Conservation (phyloP, 805 yeast species). For the Candida palmyrensis region DNA sequence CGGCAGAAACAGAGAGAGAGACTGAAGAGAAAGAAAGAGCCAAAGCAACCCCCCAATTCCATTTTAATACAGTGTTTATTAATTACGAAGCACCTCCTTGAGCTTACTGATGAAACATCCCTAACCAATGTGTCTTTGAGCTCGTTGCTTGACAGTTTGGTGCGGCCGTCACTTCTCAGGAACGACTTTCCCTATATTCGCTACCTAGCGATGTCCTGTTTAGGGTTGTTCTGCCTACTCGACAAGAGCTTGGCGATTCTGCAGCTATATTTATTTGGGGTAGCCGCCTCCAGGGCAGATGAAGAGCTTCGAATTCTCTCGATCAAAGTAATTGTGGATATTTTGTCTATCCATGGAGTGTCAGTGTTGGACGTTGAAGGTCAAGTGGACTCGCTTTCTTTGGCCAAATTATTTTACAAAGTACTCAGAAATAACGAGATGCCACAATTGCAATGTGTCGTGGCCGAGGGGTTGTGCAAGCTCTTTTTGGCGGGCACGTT, state of each 20-base stretch:
- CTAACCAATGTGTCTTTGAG: slow-evolving; percentile 61
- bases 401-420: slow-evolving; percentile 67
- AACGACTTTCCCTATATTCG: slow-evolving; percentile 49
- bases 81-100: slow-evolving; percentile 65
- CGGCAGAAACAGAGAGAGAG: slow-evolving; percentile 21
- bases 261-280: slow-evolving; percentile 60
- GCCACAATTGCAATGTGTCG: slow-evolving; percentile 68
- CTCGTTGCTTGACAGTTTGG: slow-evolving; percentile 69
- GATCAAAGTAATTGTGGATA: slow-evolving; percentile 69
- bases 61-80: slow-evolving; percentile 58
- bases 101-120: slow-evolving; percentile 59
- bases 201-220: slow-evolving; percentile 63
- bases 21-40: slow-evolving; percentile 29
- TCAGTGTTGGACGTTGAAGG: slow-evolving; percentile 51
- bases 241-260: slow-evolving; percentile 59
- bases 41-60: slow-evolving; percentile 39
- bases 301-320: slow-evolving; percentile 59
- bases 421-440: slow-evolving; percentile 51
- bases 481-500: slow-evolving; percentile 72
- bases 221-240: slow-evolving; percentile 75
- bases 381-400: slow-evolving; percentile 55
- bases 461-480: slow-evolving; percentile 86
- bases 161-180: slow-evolving; percentile 63
- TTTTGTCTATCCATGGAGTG: slow-evolving; percentile 72
- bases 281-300: slow-evolving; percentile 64